Conservation (phyloP, 2,329 filamentous ascomycete species). For the Canariomyces notabilis region DNA sequence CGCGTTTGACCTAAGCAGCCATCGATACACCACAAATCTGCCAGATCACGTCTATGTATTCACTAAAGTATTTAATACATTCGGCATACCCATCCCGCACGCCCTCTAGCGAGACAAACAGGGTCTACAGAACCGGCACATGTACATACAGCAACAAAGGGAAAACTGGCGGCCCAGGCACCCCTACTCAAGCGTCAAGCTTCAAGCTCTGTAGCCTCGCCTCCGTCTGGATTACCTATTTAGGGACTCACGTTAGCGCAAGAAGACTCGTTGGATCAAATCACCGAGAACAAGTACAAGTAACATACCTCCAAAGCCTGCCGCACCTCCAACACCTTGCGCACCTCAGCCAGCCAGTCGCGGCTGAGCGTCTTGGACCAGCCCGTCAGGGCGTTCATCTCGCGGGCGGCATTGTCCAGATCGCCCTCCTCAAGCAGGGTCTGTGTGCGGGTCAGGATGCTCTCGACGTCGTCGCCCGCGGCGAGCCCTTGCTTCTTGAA, state of each 20-base stretch:
- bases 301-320: slow-evolving; percentile 87
- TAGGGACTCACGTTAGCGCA: slow-evolving; percentile 24
- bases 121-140: slow-evolving; percentile 14
- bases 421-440: slow-evolving; percentile 88
- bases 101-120: slow-evolving; percentile 1
- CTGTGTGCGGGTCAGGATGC: slow-evolving; percentile 83
- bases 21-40: background rate
- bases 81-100: background rate
- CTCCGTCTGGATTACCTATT: slow-evolving; percentile 86
- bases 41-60: slow-evolving; percentile 19
- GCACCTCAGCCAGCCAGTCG: slow-evolving; percentile 88
- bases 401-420: slow-evolving; percentile 81
- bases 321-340: slow-evolving; percentile 88
- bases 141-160: slow-evolving; percentile 19
- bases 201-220: slow-evolving; percentile 82
- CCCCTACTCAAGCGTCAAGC: slow-evolving; percentile 72
- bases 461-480: slow-evolving; percentile 85
- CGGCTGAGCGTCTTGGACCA: slow-evolving; percentile 94
- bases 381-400: slow-evolving; percentile 88
- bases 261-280: background rate
- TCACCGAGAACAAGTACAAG: slow-evolving; percentile 6
- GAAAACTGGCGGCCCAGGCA: slow-evolving; percentile 9
- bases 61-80: slow-evolving; percentile 21
- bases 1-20: background rate
- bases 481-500: slow-evolving; percentile 91